phyloP scores from a whole-genome alignment of 2,329 filamentous ascomycete genomes.

The Trichoderma aggressivum region DNA sequence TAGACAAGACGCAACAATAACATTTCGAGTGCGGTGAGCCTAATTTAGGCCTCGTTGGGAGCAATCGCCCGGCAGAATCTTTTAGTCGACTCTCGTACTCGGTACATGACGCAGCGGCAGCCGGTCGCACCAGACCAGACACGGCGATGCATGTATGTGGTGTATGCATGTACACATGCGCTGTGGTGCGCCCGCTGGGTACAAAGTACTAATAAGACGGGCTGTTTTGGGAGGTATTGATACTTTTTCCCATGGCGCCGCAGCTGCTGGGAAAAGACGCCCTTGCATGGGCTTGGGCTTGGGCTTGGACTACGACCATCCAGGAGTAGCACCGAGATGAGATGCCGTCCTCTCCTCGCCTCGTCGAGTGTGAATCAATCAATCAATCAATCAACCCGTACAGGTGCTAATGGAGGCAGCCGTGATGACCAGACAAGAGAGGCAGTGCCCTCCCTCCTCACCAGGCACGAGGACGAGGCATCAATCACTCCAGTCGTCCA shows the following conservation, averaged over 20 bases:
- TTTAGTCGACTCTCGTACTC: too few species aligned
- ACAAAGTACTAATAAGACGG: constrained; percentile 6
- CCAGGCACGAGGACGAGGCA: constrained; percentile 3
- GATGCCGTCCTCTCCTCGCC: not conserved
- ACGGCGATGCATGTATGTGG: not conserved
- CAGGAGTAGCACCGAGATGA: not conserved
- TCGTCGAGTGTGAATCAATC: not conserved
- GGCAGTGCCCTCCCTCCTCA: constrained; percentile 1
- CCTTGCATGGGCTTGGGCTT: not conserved
- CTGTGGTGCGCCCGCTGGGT: not conserved
- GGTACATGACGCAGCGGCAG: not conserved
- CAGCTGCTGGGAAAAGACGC: not conserved
- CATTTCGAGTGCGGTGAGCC: constrained; percentile 7
- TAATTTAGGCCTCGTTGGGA: not conserved
- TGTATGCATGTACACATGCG: not conserved
- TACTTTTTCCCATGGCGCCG: constrained; percentile 8
- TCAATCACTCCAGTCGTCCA: not conserved
- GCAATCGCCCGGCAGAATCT: not conserved
- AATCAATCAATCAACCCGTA: not conserved
- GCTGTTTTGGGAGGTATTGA: not conserved
- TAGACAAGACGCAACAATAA: not conserved
- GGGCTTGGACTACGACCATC: not conserved
- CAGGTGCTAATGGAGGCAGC: constrained; percentile 7
- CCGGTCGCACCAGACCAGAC: not conserved
- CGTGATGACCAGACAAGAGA: not conserved